Base-by-base conservation (phyloP, 2,329 filamentous ascomycete species). In the Botryotinia narcissicola region DNA sequence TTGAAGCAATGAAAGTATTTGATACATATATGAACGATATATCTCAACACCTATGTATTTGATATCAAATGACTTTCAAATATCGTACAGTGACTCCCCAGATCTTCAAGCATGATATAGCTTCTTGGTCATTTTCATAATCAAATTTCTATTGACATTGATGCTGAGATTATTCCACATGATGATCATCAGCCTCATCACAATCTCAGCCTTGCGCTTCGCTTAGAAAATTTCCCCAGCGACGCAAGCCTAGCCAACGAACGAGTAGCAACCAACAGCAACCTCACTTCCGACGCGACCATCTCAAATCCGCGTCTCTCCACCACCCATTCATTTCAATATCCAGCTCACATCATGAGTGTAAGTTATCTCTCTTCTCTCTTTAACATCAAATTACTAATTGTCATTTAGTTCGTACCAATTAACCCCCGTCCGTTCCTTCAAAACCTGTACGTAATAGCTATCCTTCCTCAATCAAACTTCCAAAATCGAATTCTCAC, bases 401-500 rank as follows among this genome's bases (percentile, higher is more conserved):
- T 74, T 73, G 48, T 12, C n/a, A 40, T 67, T 68, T 75, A 91
- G 89, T 97, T 97, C 86, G 91, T 97, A 83, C 96, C 96, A 76
- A 87, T 98, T 81, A 99, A 99, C 88, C 96, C 96, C 81, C 93
- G 95, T 83, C 96, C 96, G 61, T 94, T 98, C 88, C 92, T 99
- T 82, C 94, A 98, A 86, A 91, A 91, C 82, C 91, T 98, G 91
- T 94, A 90, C 80, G 90, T 88, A 76, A 48, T 59, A 40, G 16
- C 44, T 22, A 67, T 68, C 32, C 64, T 73, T 61, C 74, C 67
- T 25, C 35, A 66, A 46, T 71, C 61, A 57, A 70, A 68, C 42
- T 66, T 32, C 40, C 37, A 32, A 46, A 9, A 44, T 42, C 29
- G n/a, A 54, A 40, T 25, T 20, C 48, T 48, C 64, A 68, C 20